These are phyloP conservation scores for Ceratocystis lukuohia DNA, from an alignment of 2,329 filamentous ascomycete genomes.

Conservation along the genomic window DNA sequence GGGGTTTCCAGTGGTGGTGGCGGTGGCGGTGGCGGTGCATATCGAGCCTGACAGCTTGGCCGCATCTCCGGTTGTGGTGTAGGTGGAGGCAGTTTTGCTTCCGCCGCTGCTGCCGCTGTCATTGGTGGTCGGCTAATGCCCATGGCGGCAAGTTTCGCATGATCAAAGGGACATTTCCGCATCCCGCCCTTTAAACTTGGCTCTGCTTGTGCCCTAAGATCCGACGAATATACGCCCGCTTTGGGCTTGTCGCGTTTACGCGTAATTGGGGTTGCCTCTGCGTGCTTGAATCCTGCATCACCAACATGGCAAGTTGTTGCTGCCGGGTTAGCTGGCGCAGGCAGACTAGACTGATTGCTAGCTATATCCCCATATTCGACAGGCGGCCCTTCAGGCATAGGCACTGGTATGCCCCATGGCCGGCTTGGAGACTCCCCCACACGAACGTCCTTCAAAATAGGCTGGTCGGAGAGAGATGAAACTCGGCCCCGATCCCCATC, in stretches of 20 bases:
- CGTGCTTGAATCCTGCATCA: not conserved
- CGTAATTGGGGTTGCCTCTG: not conserved
- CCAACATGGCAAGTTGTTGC: conserved; percentile 24
- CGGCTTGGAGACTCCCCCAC: conserved; percentile 86
- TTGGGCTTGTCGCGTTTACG: conserved; percentile 25
- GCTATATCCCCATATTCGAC: not conserved
- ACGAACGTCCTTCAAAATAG: conserved; percentile 69
- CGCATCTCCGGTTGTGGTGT: not conserved
- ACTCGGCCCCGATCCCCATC: conserved; percentile 47
- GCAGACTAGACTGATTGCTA: conserved; percentile 9
- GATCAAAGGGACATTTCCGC: conserved; percentile 48
- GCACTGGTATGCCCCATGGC: conserved; percentile 84
- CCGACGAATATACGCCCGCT: not conserved
- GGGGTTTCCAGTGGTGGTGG: not conserved
- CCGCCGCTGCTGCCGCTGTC: not conserved
- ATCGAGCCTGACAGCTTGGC: not conserved
- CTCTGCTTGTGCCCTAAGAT: not conserved
- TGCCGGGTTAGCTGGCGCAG: conserved; percentile 37
- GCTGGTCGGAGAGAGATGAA: conserved; percentile 57
- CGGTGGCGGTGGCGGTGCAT: not conserved
- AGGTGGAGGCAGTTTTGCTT: not conserved
- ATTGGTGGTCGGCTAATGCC: conserved; percentile 19
- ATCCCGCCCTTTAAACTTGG: conserved; percentile 21
- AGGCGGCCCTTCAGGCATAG: conserved; percentile 35
- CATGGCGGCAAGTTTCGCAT: conserved; percentile 33